Base-by-base conservation (phyloP, 1,284 basidiomycete species). In the Boletus calvinii region DNA sequence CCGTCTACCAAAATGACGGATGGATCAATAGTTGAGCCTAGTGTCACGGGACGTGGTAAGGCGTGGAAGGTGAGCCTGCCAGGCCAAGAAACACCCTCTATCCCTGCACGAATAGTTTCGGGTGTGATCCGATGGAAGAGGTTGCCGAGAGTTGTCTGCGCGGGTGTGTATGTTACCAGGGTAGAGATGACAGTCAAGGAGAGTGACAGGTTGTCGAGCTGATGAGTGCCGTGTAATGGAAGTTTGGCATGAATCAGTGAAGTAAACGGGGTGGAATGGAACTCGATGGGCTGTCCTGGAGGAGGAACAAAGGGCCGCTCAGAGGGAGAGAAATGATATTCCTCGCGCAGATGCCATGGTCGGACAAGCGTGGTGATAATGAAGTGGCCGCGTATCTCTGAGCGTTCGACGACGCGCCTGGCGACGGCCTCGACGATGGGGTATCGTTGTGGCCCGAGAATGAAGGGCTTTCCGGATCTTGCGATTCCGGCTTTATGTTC, bases 401-500 rank as follows among this genome's bases (percentile, higher is more conserved):
- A 62, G 15, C 62, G 54, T 1, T 64, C 58, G 20, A 81, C 77
- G 11, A 79, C 66, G 8, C 59, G 61, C 50, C 59, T 60, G 6
- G 80, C 80, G 2, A 73, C 73, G 1, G 59, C 59, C 11, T 70
- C 66, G 11, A 87, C 89, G 15, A 78, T 76, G 0, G 65, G 50
- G 59, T 90, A 74, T 29, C 67, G 74, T 64, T 97, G 93, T 10
- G 72, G 72, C 0, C 88, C 92, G 0, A 98, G 63, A 13, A 98
- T 75, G 54, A 96, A 86, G 0, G 92, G 79, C 44, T 79, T 85
- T 1, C 79, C 81, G 1, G 63, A 61, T 47, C 92, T 80, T 12
- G 86, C 83, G 50, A 99, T 98, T 1, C 84, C 85, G 0, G 89
- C 85, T 68, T 99, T 99, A 65, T 97, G 90, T 35, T 69, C 71